Evolutionary conservation across 768 basidiomycete species (phyloP).

Genomic region (Boletus sp.): DNA sequence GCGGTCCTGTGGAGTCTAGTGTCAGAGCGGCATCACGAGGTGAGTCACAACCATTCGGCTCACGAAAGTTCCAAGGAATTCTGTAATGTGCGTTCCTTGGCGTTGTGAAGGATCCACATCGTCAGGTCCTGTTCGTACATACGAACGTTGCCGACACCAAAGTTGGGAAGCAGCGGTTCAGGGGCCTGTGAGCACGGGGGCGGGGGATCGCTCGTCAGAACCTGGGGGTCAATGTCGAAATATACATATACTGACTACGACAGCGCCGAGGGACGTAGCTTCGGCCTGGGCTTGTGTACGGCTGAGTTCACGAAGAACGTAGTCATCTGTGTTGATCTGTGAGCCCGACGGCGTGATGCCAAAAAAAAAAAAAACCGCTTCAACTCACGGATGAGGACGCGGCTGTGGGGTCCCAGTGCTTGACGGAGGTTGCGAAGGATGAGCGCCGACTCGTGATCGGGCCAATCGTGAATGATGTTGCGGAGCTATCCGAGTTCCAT

Average conservation of each 20-base stretch:
- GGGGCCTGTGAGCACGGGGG: conserved; percentile 26
- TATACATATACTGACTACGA: conserved; percentile 16
- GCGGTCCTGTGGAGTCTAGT: conserved; percentile 10
- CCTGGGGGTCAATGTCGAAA: not conserved
- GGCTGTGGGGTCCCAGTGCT: conserved; percentile 29
- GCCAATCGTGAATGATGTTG: conserved; percentile 33
- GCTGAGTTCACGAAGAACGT: conserved; percentile 16
- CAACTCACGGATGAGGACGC: conserved; percentile 32
- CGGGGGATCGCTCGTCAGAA: not conserved
- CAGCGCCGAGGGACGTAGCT: conserved; percentile 7
- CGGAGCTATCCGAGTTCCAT: conserved; percentile 10
- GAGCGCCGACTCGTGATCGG: conserved; percentile 24
- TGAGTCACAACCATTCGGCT: not conserved
- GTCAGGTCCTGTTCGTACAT: conserved; percentile 30
- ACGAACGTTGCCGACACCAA: conserved; percentile 28
- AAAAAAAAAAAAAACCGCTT: not conserved
- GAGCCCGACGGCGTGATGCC: not conserved
- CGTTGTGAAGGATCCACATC: conserved; percentile 32
- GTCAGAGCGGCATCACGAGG: conserved; percentile 2
- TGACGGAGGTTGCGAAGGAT: conserved; percentile 30
- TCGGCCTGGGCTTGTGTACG: conserved; percentile 14
- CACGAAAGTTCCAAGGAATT: conserved; percentile 30
- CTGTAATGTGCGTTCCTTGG: conserved; percentile 32
- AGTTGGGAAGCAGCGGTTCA: conserved; percentile 32
- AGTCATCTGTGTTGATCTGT: conserved; percentile 18